These are phyloP conservation scores for Neoconidiobolus thromboides DNA, from an alignment of 371 early-diverging fungal genomes.

Conservation along the genomic window DNA sequence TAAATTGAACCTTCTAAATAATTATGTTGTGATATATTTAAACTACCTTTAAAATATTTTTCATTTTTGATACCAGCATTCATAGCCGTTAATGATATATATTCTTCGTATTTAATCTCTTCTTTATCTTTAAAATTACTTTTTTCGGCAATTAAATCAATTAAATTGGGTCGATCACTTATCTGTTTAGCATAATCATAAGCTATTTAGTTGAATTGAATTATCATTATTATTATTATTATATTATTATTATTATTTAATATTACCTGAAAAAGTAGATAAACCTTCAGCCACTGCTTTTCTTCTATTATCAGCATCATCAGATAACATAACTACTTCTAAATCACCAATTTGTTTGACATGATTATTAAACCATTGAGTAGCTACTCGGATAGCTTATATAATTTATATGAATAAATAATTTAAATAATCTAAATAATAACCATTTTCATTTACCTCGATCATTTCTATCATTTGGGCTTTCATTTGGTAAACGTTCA, in stretches of 20 bases:
- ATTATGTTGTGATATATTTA: slow-evolving; percentile 69
- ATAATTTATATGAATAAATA: neutral
- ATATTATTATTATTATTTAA: too few species aligned
- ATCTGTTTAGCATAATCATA: slow-evolving; percentile 25
- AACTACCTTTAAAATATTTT: slow-evolving; percentile 53
- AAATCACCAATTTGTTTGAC: slow-evolving; percentile 19
- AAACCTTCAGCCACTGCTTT: slow-evolving; percentile 46
- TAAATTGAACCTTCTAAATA: slow-evolving; percentile 68
- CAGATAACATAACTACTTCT: slow-evolving; percentile 53
- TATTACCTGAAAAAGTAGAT: slow-evolving; percentile 31
- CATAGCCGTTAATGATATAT: slow-evolving; percentile 21
- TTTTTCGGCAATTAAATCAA: slow-evolving; percentile 67
- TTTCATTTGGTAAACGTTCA: slow-evolving; percentile 58
- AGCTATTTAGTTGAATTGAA: slow-evolving; percentile 10
- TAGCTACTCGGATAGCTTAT: slow-evolving; percentile 65
- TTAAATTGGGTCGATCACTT: slow-evolving; percentile 49
- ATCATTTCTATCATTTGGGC: slow-evolving; percentile 86
- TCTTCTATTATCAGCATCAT: slow-evolving; percentile 67
- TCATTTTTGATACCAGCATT: slow-evolving; percentile 72
- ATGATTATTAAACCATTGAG: slow-evolving; percentile 69
- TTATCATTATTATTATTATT: too few species aligned
- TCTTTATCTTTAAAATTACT: slow-evolving; percentile 9
- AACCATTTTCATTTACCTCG: slow-evolving; percentile 25
- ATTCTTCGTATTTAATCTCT: neutral
- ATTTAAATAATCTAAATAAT: neutral